Conservation (phyloP, 805 yeast species). For the Saccharomyces kudriavzevii region DNA sequence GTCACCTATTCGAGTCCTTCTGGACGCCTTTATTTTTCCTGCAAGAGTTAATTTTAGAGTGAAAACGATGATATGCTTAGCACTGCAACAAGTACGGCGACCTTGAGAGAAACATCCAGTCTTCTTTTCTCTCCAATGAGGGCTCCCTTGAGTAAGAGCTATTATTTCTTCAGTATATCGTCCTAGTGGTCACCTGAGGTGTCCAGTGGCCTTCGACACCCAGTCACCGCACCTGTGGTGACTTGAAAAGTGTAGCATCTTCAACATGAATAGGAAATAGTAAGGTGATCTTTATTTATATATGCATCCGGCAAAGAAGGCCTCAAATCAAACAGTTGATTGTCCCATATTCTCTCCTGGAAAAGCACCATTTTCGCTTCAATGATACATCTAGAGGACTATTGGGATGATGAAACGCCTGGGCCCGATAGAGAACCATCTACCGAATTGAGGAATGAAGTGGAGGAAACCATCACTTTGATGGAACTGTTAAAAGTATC, state of each 20-base stretch:
- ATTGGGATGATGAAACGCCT: background rate
- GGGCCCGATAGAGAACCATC: background rate
- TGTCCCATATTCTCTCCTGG: background rate
- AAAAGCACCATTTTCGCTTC: background rate
- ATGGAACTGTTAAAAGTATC: constrained; percentile 39
- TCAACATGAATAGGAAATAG: background rate
- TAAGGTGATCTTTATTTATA: background rate
- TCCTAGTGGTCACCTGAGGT: background rate
- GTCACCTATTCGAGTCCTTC: background rate
- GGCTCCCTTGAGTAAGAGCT: too few species aligned
- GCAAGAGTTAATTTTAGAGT: background rate
- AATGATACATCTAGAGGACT: background rate
- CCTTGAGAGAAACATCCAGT: too few species aligned
- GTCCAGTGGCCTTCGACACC: background rate
- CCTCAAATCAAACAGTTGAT: background rate
- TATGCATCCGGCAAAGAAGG: background rate
- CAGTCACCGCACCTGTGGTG: background rate
- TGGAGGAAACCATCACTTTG: constrained; percentile 27
- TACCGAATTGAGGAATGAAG: constrained; percentile 9
- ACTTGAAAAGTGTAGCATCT: background rate
- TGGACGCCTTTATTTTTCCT: background rate
- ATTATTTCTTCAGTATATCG: too few species aligned
- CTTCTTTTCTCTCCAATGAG: background rate
- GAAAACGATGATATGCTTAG: background rate
- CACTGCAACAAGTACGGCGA: background rate